Evolutionary conservation across 2,329 filamentous ascomycete species (phyloP).

Genomic region (Fusarium mundagurra): DNA sequence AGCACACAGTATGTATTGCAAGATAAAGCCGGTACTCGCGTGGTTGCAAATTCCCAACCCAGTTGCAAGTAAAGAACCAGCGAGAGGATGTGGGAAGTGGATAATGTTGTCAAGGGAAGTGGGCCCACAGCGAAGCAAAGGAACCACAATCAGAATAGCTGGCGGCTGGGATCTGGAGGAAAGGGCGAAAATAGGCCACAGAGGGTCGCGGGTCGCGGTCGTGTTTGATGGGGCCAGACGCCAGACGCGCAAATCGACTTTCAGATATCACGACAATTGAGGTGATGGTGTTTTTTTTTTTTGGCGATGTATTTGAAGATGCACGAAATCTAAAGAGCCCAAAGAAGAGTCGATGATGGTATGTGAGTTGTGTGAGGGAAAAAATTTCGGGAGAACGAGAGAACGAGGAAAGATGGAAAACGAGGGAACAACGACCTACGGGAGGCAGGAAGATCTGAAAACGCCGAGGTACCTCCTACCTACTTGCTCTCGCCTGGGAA

Average conservation of each 20-base stretch:
- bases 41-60: conserved; percentile 30
- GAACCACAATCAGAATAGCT: conserved; percentile 44
- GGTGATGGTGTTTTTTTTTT: conserved; percentile 6
- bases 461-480: conserved; percentile 28
- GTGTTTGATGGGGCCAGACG: conserved; percentile 44
- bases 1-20: conserved; percentile 33
- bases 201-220: conserved; percentile 40
- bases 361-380: conserved; percentile 39
- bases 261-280: conserved; percentile 31
- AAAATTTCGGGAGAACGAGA: conserved; percentile 30
- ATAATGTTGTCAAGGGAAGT: conserved; percentile 40
- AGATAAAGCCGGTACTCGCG: conserved; percentile 27
- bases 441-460: conserved; percentile 28
- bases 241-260: conserved; percentile 42
- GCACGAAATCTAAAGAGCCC: conserved; percentile 5
- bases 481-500: conserved; percentile 20
- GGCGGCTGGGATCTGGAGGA: conserved; percentile 44
- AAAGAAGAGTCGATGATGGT: conserved; percentile 34
- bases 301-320: conserved; percentile 5
- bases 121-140: conserved; percentile 40
- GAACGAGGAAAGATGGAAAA: conserved; percentile 37
- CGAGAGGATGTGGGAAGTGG: conserved; percentile 40
- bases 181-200: conserved; percentile 38
- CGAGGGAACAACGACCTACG: conserved; percentile 33
- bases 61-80: conserved; percentile 18